Evolutionary conservation across 495 filamentous ascomycete species (phyloP), one percentile per base, ranked within the genome.

Genomic region (Hyaloscypha bicolor): DNA sequence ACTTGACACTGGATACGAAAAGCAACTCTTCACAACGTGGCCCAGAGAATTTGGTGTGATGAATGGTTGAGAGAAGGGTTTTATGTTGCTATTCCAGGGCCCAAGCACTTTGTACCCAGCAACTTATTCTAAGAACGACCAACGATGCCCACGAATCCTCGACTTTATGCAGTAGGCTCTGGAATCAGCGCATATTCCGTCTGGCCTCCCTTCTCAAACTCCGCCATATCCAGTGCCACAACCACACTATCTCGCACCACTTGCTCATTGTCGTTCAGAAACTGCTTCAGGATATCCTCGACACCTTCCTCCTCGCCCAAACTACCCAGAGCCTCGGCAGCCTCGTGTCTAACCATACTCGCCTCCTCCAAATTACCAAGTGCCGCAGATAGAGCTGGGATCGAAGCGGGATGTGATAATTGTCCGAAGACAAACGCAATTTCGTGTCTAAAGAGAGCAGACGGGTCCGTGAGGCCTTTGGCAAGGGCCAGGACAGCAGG

Each of bases 361-460:
- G 83, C 87, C 77, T 99, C 95, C 39, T 90, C 80, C 55, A 86
- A 80, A 75, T 98, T 83, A 71, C 92, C 90, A 57, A 98, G 82
- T 0, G 90, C 87, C 51, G 85, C 86, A 31, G 91, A 88, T 21
- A 99, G 86, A 64, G 91, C 92, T 9, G 95, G 93, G 72, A 99
- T 96, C 0, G 91, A 95, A n/a, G 94, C 93, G 1, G 96, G 95
- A 75, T 98, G 94, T 60, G 90, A 91, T 31, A 99, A 84, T 73
- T 99, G 96, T 29, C 95, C 95, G 71, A 97, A 99, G 12, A 99
- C 94, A 74, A 99, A 99, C 12, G 96, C 95, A 71, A 98, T 91
- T 75, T 99, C 95, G 78, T 99, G 95, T 66, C 95, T 86, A 83
- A 99, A 97, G n/a, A 99, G 87, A 22, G 93, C 93, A 52, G 93